Evolutionary conservation across 225 moss, liverwort and hornwort species (phyloP), one percentile per base, ranked within the genome.

Genomic region (Takakia lepidozioides): DNA sequence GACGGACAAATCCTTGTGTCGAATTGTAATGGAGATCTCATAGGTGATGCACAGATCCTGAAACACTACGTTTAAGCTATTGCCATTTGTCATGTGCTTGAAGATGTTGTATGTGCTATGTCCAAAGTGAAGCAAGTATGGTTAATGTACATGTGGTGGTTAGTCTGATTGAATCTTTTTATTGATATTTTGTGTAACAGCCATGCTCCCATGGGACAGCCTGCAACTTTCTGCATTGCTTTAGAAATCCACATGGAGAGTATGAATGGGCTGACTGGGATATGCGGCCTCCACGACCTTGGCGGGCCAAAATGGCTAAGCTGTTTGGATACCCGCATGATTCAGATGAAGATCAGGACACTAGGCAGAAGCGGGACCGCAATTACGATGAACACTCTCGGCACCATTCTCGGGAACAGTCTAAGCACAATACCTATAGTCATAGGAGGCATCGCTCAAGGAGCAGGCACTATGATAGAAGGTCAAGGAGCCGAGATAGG

Each of bases 191-290:
- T n/a, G n/a, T n/a, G n/a, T n/a, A 63, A 53, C 81, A 98, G 91
- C 65, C 81, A 47, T 98, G 98, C 60, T 98, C 98, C 34, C 98
- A 66, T 51, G 98, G 98, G 66, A 71, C 91, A 52, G 81, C 78
- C 21, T 98, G 98, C 85, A 98, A 87, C 61, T 98, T 98, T 55
- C 72, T 98, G 61, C 98, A 98, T 66, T 91, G 87, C 58, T 98
- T 90, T 46, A 85, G 81, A 49, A 98, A 98, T 54, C 87, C 91
- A 11, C 64, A 49, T 17, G 71, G 78, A 48, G 91, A 98, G 57
- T 91, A 98, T 54, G 90, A 91, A 30, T 98, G 98, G 98, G 98
- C 98, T 24, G 87, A 98, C 64, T 70, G 73, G 72, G 98, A 98
- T 63, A 58, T 54, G 50, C 66, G 75, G 48, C 66, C 78, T 11